phyloP scores from a whole-genome alignment of 192 early-diverging fungal genomes.

The Entomortierella lignicola region DNA sequence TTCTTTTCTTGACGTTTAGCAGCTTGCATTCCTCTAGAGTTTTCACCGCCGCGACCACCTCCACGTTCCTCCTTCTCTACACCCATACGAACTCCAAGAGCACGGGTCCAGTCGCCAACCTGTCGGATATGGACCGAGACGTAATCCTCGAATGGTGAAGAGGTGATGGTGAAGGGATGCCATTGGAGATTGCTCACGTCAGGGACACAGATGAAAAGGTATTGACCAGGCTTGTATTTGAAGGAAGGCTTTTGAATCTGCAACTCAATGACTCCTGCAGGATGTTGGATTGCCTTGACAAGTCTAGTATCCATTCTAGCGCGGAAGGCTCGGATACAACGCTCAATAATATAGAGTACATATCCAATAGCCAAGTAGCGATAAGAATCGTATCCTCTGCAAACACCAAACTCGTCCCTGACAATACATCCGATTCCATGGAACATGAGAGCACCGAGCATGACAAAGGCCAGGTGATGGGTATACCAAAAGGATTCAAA shows the following conservation, averaged over 20 bases:
- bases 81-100: conserved; percentile 51
- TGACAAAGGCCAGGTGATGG: conserved; percentile 79
- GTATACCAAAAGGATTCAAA: conserved; percentile 86
- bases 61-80: conserved; percentile 42
- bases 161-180: conserved; percentile 79
- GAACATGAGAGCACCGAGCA: conserved; percentile 72
- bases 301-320: conserved; percentile 65
- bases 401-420: conserved; percentile 36
- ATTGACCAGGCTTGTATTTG: conserved; percentile 73
- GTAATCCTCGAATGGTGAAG: conserved; percentile 57
- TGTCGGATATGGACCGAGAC: conserved; percentile 59
- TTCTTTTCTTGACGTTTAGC: conserved; percentile 27
- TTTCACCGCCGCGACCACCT: conserved; percentile 8
- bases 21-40: conserved; percentile 1
- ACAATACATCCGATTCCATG: conserved; percentile 71
- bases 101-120: conserved; percentile 56
- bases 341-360: conserved; percentile 71
- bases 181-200: conserved; percentile 74
- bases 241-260: conserved; percentile 67
- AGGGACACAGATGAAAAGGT: conserved; percentile 78
- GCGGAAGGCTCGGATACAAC: conserved; percentile 67
- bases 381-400: conserved; percentile 59
- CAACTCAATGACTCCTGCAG: conserved; percentile 76
- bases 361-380: conserved; percentile 61
- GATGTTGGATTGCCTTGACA: conserved; percentile 79